A percentile compares a stretch with the other conserved stretches of the same genome.
Conservation (phyloP, 495 filamentous ascomycete genomes). For the Patellaria atrata region DNA sequence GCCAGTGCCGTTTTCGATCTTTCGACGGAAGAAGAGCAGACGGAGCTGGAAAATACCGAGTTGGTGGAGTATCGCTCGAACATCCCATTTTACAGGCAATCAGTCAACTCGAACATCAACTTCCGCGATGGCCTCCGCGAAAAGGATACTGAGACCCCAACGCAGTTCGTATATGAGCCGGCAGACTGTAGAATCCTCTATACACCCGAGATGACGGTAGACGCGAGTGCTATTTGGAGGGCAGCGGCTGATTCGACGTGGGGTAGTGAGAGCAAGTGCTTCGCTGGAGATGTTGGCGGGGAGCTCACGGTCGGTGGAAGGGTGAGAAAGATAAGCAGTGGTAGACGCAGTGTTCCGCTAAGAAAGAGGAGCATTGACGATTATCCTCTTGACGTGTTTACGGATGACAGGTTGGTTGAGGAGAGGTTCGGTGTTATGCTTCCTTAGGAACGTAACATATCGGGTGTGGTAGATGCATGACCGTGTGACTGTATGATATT, state of each 20-base stretch:
- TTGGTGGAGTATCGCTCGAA: constrained; percentile 3
- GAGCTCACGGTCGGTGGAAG: constrained; percentile 4
- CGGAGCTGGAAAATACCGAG: constrained; percentile 4
- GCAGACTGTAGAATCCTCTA: constrained; percentile 20
- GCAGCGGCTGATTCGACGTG: constrained; percentile 11
- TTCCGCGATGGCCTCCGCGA: constrained; percentile 17
- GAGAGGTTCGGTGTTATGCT: too few species aligned
- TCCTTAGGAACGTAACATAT: too few species aligned
- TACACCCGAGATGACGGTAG: constrained; percentile 13
- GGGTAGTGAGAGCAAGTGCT: constrained; percentile 1
- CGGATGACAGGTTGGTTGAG: too few species aligned
- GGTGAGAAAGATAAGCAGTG: constrained; percentile 7
- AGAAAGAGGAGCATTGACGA: constrained; percentile 1
- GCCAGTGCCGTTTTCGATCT: constrained; percentile 4
- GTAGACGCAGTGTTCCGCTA: background rate
- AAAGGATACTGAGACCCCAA: constrained; percentile 15
- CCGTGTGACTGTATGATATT: too few species aligned
- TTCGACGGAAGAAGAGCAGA: constrained; percentile 3
- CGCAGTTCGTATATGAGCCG: constrained; percentile 21
- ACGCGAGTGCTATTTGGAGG: constrained; percentile 15
- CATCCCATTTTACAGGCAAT: constrained; percentile 3
- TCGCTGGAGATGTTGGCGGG: constrained; percentile 1
- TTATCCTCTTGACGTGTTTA: constrained; percentile 16
- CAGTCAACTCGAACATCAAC: constrained; percentile 9
- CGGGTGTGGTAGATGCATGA: too few species aligned